Evolutionary conservation across 2,329 filamentous ascomycete genomes (phyloP).

Genomic region (Lecanicillium sp.): DNA sequence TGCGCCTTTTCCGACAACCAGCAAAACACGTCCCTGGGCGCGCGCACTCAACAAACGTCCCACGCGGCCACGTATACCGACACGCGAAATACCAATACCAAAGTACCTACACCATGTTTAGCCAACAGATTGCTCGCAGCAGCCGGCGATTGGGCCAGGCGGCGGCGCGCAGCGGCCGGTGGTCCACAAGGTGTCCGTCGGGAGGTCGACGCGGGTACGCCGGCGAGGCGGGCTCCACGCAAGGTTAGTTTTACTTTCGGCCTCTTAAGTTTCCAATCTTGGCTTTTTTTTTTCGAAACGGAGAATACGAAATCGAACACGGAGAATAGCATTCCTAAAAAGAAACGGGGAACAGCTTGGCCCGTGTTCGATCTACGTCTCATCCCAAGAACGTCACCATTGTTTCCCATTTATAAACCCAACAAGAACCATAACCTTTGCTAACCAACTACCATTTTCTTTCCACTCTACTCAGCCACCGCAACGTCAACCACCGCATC

Average conservation of each 20-base stretch:
- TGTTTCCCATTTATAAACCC: no score
- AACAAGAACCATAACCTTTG: no score
- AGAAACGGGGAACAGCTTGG: no score
- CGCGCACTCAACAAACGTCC: no score
- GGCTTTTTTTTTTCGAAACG: neutral
- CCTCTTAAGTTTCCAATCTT: neutral
- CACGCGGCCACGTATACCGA: no score
- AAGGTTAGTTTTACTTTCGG: slow-evolving; percentile 14
- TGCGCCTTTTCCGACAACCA: neutral
- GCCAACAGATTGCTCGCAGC: slow-evolving; percentile 16
- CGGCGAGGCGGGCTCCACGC: slow-evolving; percentile 10
- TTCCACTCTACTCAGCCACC: slow-evolving; percentile 2
- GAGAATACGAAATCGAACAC: no score
- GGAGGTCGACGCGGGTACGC: slow-evolving; percentile 16
- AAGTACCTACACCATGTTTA: slow-evolving; percentile 11
- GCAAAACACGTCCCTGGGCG: neutral
- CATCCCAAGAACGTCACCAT: no score
- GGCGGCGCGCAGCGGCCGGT: slow-evolving; percentile 1
- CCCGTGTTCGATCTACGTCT: no score
- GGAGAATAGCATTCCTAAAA: no score
- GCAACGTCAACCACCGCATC: neutral
- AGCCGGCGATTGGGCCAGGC: slow-evolving; percentile 17
- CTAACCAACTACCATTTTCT: neutral
- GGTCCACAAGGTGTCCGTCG: slow-evolving; percentile 6
- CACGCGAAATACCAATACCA: neutral